Conservation (phyloP, 2,329 filamentous ascomycete species). For the Colletotrichum coccodes region DNA sequence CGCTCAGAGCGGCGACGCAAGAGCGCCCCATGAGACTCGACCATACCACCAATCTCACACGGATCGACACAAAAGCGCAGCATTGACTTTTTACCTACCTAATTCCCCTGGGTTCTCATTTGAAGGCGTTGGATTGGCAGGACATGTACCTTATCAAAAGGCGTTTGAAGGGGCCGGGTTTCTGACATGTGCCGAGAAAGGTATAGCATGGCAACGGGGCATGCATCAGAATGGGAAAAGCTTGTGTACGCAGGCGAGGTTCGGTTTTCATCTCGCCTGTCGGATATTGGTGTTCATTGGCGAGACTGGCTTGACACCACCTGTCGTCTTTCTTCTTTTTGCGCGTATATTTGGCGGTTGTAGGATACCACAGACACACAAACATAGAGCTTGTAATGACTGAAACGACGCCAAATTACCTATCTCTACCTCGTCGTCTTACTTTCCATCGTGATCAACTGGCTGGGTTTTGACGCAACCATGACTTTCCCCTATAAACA, state of each 20-base stretch:
- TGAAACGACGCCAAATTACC: conserved; percentile 22
- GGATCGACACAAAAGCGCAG: conserved; percentile 8
- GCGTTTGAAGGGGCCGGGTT: conserved; percentile 14
- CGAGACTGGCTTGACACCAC: background rate
- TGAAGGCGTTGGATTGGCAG: background rate
- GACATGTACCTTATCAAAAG: conserved; percentile 3
- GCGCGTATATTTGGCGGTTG: background rate
- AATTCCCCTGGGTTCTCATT: background rate
- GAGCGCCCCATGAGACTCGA: conserved; percentile 21
- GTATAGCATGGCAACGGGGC: background rate
- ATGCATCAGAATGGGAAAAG: conserved; percentile 9
- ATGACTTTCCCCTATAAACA: background rate
- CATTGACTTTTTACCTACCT: background rate
- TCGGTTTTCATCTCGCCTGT: conserved; percentile 9
- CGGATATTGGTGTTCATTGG: conserved; percentile 11
- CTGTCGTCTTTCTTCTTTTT: background rate
- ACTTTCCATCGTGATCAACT: background rate
- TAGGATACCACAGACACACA: conserved; percentile 23
- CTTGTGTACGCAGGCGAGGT: conserved; percentile 17
- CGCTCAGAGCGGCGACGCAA: conserved; percentile 60
- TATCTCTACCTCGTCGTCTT: background rate
- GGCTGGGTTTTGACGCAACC: background rate
- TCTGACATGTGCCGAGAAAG: conserved; percentile 1
- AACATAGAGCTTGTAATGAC: conserved; percentile 21
- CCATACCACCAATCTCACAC: background rate